A percentile compares a stretch with the other conserved stretches of the same genome.
These are phyloP conservation scores for Trametes villosa DNA, from an alignment of 768 basidiomycete species.

Conservation along the genomic window DNA sequence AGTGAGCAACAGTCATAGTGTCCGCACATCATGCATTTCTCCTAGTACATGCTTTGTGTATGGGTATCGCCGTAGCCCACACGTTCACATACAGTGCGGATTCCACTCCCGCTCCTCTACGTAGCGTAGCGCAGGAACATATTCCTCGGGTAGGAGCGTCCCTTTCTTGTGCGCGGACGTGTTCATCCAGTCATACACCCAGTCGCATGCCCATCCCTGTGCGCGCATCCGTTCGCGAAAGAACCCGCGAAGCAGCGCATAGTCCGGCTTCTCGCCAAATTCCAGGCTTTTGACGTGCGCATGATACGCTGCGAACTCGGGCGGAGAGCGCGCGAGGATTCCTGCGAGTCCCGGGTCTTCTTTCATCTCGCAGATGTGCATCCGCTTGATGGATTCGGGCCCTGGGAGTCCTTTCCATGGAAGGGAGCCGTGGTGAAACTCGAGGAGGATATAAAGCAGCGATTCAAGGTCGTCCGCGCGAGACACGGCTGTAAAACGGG, in stretches of 20 bases:
- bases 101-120: conserved; percentile 7
- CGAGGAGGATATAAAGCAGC: conserved; percentile 26
- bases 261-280: conserved; percentile 31
- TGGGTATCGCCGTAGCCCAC: too few species aligned
- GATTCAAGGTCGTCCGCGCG: conserved; percentile 34
- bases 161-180: not conserved
- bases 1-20: too few species aligned
- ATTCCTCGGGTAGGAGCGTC: conserved; percentile 22
- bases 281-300: conserved; percentile 23
- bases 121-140: not conserved
- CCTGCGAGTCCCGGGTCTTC: not conserved
- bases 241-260: conserved; percentile 19
- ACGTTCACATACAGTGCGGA: not conserved
- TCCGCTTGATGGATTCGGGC: not conserved
- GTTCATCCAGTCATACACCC: conserved; percentile 18
- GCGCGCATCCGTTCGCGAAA: conserved; percentile 14
- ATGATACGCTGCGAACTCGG: conserved; percentile 22
- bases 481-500: conserved; percentile 18
- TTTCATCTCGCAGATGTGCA: conserved; percentile 28
- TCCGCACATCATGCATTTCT: too few species aligned
- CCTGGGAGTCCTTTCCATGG: conserved; percentile 31
- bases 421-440: conserved; percentile 27
- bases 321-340: conserved; percentile 10
- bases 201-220: conserved; percentile 16
- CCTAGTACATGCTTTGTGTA: too few species aligned